These are phyloP conservation scores for Ogataea pini DNA, from an alignment of 805 yeast species.

Conservation along the genomic window DNA sequence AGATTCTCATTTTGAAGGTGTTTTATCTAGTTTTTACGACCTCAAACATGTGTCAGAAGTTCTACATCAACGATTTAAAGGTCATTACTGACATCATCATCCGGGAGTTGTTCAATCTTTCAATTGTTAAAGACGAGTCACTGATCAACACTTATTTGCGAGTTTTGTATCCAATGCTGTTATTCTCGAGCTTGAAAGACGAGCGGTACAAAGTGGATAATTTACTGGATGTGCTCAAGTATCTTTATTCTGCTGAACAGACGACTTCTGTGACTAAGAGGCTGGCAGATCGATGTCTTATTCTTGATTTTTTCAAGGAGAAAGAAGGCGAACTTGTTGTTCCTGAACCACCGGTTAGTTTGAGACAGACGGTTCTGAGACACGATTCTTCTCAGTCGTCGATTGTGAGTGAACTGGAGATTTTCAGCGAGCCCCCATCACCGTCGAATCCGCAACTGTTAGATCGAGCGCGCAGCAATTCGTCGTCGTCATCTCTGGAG, in stretches of 20 bases:
- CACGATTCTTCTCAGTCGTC: constrained; percentile 20
- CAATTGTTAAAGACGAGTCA: constrained; percentile 53
- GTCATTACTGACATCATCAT: constrained; percentile 82
- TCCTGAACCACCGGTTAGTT: not conserved
- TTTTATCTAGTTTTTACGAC: constrained; percentile 73
- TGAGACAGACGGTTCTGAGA: constrained; percentile 7
- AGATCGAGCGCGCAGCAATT: constrained; percentile 16
- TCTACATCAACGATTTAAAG: constrained; percentile 81
- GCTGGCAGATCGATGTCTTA: constrained; percentile 41
- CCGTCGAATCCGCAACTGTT: constrained; percentile 4
- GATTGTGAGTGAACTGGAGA: constrained; percentile 19
- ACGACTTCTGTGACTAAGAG: constrained; percentile 41
- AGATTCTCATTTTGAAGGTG: constrained; percentile 76
- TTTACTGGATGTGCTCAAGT: constrained; percentile 50
- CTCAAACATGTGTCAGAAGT: constrained; percentile 59
- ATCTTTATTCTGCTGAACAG: constrained; percentile 44
- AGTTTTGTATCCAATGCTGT: constrained; percentile 69
- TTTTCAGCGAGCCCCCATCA: constrained; percentile 14
- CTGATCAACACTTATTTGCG: constrained; percentile 71
- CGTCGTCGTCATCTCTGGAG: constrained; percentile 21
- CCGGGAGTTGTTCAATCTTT: constrained; percentile 72
- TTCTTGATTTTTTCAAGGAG: constrained; percentile 22
- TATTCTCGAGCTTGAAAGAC: constrained; percentile 58
- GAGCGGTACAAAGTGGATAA: constrained; percentile 61
- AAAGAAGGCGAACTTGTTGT: constrained; percentile 2